phyloP scores from a whole-genome alignment of 2,329 filamentous ascomycete genomes.

The Beauveria sp. region DNA sequence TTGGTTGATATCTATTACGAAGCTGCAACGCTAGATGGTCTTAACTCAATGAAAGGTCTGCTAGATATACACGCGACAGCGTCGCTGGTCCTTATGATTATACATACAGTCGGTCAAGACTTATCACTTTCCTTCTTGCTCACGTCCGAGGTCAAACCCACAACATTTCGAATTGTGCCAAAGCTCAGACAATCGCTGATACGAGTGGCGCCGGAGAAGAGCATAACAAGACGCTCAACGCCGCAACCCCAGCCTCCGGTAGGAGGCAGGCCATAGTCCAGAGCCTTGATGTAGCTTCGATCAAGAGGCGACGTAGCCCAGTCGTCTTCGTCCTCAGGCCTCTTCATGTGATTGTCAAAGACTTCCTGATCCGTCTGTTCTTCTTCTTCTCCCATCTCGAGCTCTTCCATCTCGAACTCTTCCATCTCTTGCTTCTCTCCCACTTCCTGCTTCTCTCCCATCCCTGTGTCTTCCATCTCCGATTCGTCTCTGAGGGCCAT shows the following conservation, averaged over 20 bases:
- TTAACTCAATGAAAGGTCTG: background rate
- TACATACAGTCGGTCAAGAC: background rate
- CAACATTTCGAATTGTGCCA: slow-evolving; percentile 69
- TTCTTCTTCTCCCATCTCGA: slow-evolving; percentile 15
- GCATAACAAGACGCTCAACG: slow-evolving; percentile 84
- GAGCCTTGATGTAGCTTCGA: slow-evolving; percentile 73
- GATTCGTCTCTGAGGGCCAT: slow-evolving; percentile 8
- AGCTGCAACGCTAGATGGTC: background rate
- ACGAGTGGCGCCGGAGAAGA: slow-evolving; percentile 69
- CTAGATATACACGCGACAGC: slow-evolving; percentile 4
- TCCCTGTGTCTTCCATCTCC: slow-evolving; percentile 11
- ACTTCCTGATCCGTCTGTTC: slow-evolving; percentile 29
- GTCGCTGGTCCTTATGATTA: background rate
- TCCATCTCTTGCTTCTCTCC: slow-evolving; percentile 19
- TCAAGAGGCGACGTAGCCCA: slow-evolving; percentile 49
- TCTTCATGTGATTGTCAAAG: background rate
- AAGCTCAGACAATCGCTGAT: slow-evolving; percentile 87
- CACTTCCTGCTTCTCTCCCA: slow-evolving; percentile 7
- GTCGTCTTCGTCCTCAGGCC: slow-evolving; percentile 28
- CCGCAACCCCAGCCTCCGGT: slow-evolving; percentile 97
- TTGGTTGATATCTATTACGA: background rate
- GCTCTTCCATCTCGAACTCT: background rate
- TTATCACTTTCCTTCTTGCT: background rate
- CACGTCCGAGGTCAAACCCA: slow-evolving; percentile 35
- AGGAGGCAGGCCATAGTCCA: slow-evolving; percentile 87